phyloP scores from a whole-genome alignment of 805 yeast genomes.

The Wickerhamiella alocasiicola region DNA sequence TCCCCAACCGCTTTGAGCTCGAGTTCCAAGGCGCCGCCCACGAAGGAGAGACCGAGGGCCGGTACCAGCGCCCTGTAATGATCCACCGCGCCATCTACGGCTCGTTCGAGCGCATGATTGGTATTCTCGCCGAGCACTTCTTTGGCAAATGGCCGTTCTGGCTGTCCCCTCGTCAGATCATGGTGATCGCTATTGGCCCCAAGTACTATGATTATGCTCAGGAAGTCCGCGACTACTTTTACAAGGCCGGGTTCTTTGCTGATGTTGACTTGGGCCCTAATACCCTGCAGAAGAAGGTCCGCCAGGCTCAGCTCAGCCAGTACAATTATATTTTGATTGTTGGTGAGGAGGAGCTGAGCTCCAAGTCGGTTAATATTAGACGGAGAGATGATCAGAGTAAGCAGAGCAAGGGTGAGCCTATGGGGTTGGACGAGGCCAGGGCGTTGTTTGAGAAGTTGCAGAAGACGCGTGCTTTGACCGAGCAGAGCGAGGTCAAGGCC shows the following conservation, averaged over 20 bases:
- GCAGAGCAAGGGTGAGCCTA: slow-evolving; percentile 80
- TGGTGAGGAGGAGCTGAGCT: slow-evolving; percentile 84
- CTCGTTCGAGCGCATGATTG: slow-evolving; percentile 98
- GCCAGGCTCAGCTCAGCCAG: slow-evolving; percentile 88
- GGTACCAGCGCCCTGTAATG: slow-evolving; percentile 86
- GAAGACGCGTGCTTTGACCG: slow-evolving; percentile 48
- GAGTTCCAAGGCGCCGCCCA: slow-evolving; percentile 49
- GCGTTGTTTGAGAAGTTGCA: slow-evolving; percentile 54
- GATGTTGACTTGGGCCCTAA: slow-evolving; percentile 91
- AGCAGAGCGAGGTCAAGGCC: neutral
- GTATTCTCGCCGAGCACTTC: slow-evolving; percentile 92
- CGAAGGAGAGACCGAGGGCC: slow-evolving; percentile 29
- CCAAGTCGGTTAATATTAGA: slow-evolving; percentile 81
- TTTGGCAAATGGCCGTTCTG: slow-evolving; percentile 99
- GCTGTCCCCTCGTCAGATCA: slow-evolving; percentile 97
- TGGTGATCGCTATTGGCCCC: slow-evolving; percentile 94
- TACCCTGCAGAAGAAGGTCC: slow-evolving; percentile 95
- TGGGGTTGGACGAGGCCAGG: slow-evolving; percentile 59
- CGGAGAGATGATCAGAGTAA: slow-evolving; percentile 88
- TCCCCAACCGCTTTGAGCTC: slow-evolving; percentile 85
- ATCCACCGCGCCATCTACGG: slow-evolving; percentile 98
- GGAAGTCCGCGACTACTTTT: slow-evolving; percentile 54
- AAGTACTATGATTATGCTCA: slow-evolving; percentile 86
- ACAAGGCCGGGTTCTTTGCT: slow-evolving; percentile 65
- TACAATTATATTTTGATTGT: slow-evolving; percentile 94